Conservation (phyloP, 148 eudicot genomes). For the Pharnaceum exiguum region DNA sequence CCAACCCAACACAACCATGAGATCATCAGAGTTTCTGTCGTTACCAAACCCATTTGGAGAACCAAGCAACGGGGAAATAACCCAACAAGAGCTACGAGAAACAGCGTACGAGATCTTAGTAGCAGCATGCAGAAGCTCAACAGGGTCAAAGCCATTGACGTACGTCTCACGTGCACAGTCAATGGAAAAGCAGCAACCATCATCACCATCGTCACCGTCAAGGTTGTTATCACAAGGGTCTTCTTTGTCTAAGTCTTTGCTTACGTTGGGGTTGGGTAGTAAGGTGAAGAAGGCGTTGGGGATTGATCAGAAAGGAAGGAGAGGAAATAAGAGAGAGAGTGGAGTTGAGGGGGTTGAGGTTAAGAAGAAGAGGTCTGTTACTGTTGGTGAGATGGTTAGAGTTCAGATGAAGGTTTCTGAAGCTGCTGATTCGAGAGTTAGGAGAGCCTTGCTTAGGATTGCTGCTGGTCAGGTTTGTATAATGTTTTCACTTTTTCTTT, state of each 20-base stretch:
- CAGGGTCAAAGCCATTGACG: conserved; percentile 59
- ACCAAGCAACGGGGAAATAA: conserved; percentile 27
- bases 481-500: background rate
- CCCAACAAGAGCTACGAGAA: conserved; percentile 76
- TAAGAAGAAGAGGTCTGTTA: too few relatives aligned
- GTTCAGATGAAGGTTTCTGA: conserved; percentile 87
- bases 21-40: conserved; percentile 8
- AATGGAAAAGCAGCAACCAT: conserved; percentile 16
- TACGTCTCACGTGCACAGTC: conserved; percentile 49
- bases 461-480: conserved; percentile 74
- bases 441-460: conserved; percentile 65
- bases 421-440: conserved; percentile 69
- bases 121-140: conserved; percentile 70
- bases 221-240: conserved; percentile 10
- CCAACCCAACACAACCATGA: conserved; percentile 10
- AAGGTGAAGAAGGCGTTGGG: conserved; percentile 88
- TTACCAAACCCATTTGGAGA: conserved; percentile 48
- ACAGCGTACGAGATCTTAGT: conserved; percentile 78
- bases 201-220: conserved; percentile 12
- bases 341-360: conserved; percentile 24
- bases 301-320: conserved; percentile 20
- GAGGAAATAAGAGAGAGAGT: conserved; percentile 10
- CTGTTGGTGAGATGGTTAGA: conserved; percentile 71
- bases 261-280: conserved; percentile 56
- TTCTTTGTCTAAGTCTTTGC: conserved; percentile 41